Evolutionary conservation across 2,329 filamentous ascomycete genomes (phyloP).

Genomic region (Plectosphaerella plurivora): DNA sequence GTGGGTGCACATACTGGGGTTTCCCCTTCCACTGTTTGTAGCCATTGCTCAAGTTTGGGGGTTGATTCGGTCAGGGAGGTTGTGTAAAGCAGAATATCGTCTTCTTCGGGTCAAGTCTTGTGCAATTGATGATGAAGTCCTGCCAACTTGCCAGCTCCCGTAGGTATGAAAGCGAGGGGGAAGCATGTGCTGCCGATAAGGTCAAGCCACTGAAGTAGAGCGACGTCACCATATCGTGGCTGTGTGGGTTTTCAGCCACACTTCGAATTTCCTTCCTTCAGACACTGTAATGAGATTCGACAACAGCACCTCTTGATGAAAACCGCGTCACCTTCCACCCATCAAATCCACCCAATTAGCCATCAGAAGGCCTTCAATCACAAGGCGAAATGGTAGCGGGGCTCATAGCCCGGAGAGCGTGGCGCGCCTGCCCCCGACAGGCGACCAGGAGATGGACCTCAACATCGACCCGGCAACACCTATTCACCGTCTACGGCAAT

Average conservation of each 20-base stretch:
- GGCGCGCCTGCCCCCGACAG: not conserved
- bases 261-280: not conserved
- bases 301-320: no score
- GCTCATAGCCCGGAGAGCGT: not conserved
- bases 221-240: no score
- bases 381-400: not conserved
- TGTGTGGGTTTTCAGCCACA: not conserved
- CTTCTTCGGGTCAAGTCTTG: not conserved
- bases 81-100: not conserved
- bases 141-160: no score
- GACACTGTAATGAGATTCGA: no score
- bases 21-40: slow-evolving; percentile 49
- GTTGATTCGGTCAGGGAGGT: not conserved
- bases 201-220: not conserved
- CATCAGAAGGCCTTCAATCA: not conserved
- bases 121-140: no score
- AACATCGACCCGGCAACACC: not conserved
- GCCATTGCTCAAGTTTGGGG: slow-evolving; percentile 42
- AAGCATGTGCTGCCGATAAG: not conserved
- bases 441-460: not conserved
- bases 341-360: no score
- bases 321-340: no score
- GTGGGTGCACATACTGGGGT: slow-evolving; percentile 30
- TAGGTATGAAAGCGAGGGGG: no score
- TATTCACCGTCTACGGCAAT: slow-evolving; percentile 6